These are phyloP conservation scores for Phaffomyces thermotolerans DNA, from an alignment of 805 yeast genomes.

Conservation along the genomic window DNA sequence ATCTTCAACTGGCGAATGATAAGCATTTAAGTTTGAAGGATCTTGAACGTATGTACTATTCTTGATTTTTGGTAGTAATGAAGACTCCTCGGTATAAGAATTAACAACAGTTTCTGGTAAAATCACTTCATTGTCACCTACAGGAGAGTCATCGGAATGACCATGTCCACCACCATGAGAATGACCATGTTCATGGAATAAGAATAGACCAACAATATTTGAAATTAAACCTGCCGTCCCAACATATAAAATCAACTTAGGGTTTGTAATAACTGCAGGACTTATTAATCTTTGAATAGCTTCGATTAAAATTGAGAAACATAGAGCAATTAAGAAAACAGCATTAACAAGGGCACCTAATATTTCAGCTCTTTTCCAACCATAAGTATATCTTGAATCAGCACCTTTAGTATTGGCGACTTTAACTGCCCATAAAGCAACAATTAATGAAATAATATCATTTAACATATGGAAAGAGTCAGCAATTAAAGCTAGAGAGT, in stretches of 20 bases:
- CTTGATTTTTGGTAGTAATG: slow-evolving; percentile 8
- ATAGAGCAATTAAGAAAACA: slow-evolving; percentile 83
- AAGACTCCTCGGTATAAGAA: slow-evolving; percentile 20
- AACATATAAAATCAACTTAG: slow-evolving; percentile 73
- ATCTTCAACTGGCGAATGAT: slow-evolving; percentile 7
- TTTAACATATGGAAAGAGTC: slow-evolving; percentile 97
- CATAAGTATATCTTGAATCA: slow-evolving; percentile 87
- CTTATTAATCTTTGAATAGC: slow-evolving; percentile 83
- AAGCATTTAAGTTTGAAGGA: slow-evolving; percentile 14
- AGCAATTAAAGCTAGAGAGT: slow-evolving; percentile 89
- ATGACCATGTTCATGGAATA: slow-evolving; percentile 85
- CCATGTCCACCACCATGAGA: slow-evolving; percentile 35
- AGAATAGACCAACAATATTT: slow-evolving; percentile 72
- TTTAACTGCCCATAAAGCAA: slow-evolving; percentile 94
- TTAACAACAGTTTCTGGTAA: slow-evolving; percentile 43
- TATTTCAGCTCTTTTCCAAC: slow-evolving; percentile 97
- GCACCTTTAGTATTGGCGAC: slow-evolving; percentile 79
- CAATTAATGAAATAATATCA: slow-evolving; percentile 81
- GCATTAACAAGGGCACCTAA: slow-evolving; percentile 93
- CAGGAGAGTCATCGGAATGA: slow-evolving; percentile 1
- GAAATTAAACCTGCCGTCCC: slow-evolving; percentile 81
- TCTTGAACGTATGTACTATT: slow-evolving; percentile 12
- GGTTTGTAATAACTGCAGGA: slow-evolving; percentile 74
- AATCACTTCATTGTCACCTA: slow-evolving; percentile 22
- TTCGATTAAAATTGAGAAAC: slow-evolving; percentile 87